Evolutionary conservation across 2,329 filamentous ascomycete species (phyloP), one percentile per base, ranked within the genome.

Genomic region (Claviceps pazoutovae): DNA sequence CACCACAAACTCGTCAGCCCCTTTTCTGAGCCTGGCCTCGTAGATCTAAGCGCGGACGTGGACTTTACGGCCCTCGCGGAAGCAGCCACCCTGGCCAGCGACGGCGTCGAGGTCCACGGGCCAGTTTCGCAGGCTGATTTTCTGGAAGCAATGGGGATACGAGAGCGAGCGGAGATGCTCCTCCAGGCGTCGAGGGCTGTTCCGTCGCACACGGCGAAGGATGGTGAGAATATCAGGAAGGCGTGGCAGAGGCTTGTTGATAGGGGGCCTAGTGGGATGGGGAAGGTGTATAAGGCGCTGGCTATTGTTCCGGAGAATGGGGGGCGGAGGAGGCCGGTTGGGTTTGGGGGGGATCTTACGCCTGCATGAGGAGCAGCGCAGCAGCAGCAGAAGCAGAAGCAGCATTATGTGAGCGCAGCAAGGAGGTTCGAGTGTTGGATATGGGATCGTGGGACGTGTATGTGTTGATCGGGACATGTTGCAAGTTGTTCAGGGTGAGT

Each of bases 41-140:
- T 94, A 2, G 93, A 98, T 64, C 74, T 98, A 21, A 89, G 83
- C 57, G 91, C 87, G 0, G 91, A 98, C 63, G 93, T 98, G 1
- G 93, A 98, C 66, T 98, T 98, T 63, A 78, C 80, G 0, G 88
- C 84, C 11, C 71, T 98, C 1, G 90, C 89, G 0, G 90, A 97
- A 64, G 76, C 85, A 1, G 90, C 90, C 0, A 75, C 87, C 46
- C 71, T 77, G 41, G 86, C 86, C 0, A 90, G 84, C 57, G 77
- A 83, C 1, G 84, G 83, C 1, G 82, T 97, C 4, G 93, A 98
- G 67, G 87, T 95, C 6, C 90, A 97, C 62, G 93, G 93, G 0
- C 93, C 93, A 0, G 83, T 95, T 1, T 81, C 89, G 55, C 93
- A 98, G 68, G 88, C 80, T 0, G 72, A 76, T 41, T 98, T 95